Evolutionary conservation across 2,329 filamentous ascomycete species (phyloP), one percentile per base, ranked within the genome.

Genomic region (Fonsecaea pedrosoi): DNA sequence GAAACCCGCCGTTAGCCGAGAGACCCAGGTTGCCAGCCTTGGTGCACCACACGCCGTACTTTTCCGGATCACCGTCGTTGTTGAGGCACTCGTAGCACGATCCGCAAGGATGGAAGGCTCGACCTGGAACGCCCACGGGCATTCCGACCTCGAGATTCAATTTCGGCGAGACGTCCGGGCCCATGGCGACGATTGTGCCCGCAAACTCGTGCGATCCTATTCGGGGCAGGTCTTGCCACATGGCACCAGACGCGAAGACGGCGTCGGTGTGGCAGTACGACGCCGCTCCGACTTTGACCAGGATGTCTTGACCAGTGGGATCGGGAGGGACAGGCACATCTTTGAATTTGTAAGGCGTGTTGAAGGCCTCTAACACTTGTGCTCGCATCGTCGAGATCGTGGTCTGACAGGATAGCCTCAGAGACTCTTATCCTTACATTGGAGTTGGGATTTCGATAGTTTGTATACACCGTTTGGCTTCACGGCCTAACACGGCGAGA

Each of bases 201-300:
- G 81, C 79, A 63, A 82, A 82, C 64, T 83, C 81, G 70, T 82
- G 80, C 61, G 78, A 78, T 42, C 79, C 77, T 48, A 82, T 73
- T 64, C 81, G 80, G 4, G 81, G 81, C 1, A 74, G 80, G 48
- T 76, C 64, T 2, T 71, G 73, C n/a, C 72, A 72, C 76, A 78
- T 77, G 57, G 75, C 73, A 18, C 77, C 77, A 50, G 75, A 66
- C 25, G 76, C 76, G 15, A 79, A 74, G n/a, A 79, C 76, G 34
- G 69, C 74, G 60, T 79, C 77, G 7, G 79, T 82, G 70, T 82
- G 81, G 73, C 79, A 82, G 70, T 82, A 82, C 1, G 80, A 82
- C 10, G 81, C 80, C 5, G 81, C 81, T 54, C 79, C 77, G 42
- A 83, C 80, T 15, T 56, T 55, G 40, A 64, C 54, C 8, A 64